Evolutionary conservation across 768 basidiomycete species (phyloP), one percentile per base, ranked within the genome.

Genomic region (Psilocybe tampanensis): DNA sequence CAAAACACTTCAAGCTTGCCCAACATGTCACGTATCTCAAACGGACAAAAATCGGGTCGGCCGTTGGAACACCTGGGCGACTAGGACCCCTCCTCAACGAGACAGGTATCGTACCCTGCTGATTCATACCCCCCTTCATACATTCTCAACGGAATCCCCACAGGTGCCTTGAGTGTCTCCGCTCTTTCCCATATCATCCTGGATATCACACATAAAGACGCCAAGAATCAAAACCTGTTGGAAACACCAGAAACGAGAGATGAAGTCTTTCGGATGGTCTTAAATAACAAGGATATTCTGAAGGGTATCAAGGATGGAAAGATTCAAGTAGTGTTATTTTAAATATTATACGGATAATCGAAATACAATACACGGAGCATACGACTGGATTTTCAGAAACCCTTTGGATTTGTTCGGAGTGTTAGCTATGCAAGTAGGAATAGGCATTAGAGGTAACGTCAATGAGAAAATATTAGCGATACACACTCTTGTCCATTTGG

Each of bases 401-500:
- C 95, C 71, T 85, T 88, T 2, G 95, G 95, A 70, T 97, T 97
- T 39, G 86, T 86, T 66, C 95, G 78, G 3, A 90, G 79, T 29
- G 95, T 95, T 59, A 95, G 70, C 95, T 95, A 66, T 21, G 56
- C 47, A 54, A 24, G 45, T 5, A 32, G 24, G 43, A 26, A 57
- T 2, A 61, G 22, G 45, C 12, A n/a, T 7, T n/a, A 32, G 12
- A 12, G 19, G 47, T 12, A 32, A 12, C 44, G 52, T 42, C 5
- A 7, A 33, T 8, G 3, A 11, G 41, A 24, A 32, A 9, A 9
- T 32, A 29, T 4, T 29, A 29, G 4, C 4, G 54, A 29, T 23
- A 76, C 89, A 58, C 62, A 95, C 95, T 73, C 93, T 82, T 48
- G 95, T 97, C 86, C 89, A 98, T 68, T 97, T 96, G n/a, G 95